Evolutionary conservation across 1,139 yeast genomes (phyloP).

Genomic region (Tardiomyces depauwii): DNA sequence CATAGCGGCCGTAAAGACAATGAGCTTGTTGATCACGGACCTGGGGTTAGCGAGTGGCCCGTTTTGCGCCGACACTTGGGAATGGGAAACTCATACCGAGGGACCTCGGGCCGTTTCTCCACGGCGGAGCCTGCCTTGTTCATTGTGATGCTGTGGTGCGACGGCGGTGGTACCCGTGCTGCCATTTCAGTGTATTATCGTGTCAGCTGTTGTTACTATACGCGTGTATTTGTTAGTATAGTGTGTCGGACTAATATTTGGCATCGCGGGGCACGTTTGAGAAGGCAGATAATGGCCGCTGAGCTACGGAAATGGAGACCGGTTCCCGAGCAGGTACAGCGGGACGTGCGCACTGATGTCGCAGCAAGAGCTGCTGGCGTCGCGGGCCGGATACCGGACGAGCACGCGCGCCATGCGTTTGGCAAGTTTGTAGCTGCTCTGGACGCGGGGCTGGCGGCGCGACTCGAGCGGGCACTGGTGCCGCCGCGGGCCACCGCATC

Average conservation of each 20-base stretch:
- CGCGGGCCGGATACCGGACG: neutral
- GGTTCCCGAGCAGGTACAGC: neutral
- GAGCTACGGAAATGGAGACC: neutral
- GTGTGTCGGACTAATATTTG: too few relatives aligned
- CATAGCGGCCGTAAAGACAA: conserved; percentile 86
- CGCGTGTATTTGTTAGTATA: too few relatives aligned
- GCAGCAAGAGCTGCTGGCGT: neutral
- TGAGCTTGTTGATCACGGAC: conserved; percentile 57
- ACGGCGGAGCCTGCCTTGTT: conserved; percentile 1
- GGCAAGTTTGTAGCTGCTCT: neutral
- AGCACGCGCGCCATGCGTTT: neutral
- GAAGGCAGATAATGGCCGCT: neutral
- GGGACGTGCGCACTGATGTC: neutral
- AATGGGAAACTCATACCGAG: conserved; percentile 9
- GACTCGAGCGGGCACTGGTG: neutral
- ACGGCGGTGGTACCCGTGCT: too few relatives aligned
- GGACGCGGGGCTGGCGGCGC: neutral
- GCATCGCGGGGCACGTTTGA: too few relatives aligned
- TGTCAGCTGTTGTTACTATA: too few relatives aligned
- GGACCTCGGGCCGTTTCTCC: conserved; percentile 8
- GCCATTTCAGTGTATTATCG: too few relatives aligned
- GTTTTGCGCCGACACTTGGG: neutral
- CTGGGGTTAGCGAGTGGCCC: conserved; percentile 22
- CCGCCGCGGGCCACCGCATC: neutral
- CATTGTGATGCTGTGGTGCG: too few relatives aligned